Base-by-base conservation (phyloP, 2,329 filamentous ascomycete genomes). In the Ramularia collo-cygni region DNA sequence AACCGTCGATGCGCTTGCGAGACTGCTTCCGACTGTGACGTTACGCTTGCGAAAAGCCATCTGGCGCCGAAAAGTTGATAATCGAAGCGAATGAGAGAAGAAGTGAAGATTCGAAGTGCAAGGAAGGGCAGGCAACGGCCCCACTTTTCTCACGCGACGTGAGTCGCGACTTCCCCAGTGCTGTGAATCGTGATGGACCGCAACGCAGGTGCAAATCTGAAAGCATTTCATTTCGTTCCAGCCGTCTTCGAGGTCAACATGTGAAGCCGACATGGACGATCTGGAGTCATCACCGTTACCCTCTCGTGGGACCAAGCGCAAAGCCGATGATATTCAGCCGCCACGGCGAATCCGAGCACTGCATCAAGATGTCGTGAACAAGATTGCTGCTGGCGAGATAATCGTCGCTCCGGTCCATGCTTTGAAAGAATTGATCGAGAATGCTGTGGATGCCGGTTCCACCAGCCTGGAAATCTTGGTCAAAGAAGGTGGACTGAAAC, bases 401-500 rank as follows among this genome's bases (percentile, higher is more conserved):
- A 98, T 98, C 45, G 88, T 98, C 35, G 90, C 92, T 2, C 93
- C 92, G 0, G 88, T 95, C 18, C 87, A 98, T 63, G 92, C 93
- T 3, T 66, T 98, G 42, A 98, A 98, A 64, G 92, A 98, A 62
- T 70, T 98, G 35, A 88, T 98, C 9, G 92, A 98, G 62, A 98
- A 98, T 56, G 83, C 92, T 3, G 88, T 98, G 12, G 93, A 98
- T 65, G 92, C 93, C n/a, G 90, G 92, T 4, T 85, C 92, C 3
- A 96, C 92, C 0, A 79, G 83, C 2, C 69, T 98, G 32, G 92
- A 98, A 59, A 82, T 98, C 13, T 62, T 95, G 3, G 84, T 94
- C 54, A 96, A 95, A 63, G 92, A 98, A 33, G 92, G 92, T 8
- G 92, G 93, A 1, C 71, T 98, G 47, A 98, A 96, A 63, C 69